phyloP scores from a whole-genome alignment of 371 early-diverging fungal species.

The Coemansia sp. region DNA sequence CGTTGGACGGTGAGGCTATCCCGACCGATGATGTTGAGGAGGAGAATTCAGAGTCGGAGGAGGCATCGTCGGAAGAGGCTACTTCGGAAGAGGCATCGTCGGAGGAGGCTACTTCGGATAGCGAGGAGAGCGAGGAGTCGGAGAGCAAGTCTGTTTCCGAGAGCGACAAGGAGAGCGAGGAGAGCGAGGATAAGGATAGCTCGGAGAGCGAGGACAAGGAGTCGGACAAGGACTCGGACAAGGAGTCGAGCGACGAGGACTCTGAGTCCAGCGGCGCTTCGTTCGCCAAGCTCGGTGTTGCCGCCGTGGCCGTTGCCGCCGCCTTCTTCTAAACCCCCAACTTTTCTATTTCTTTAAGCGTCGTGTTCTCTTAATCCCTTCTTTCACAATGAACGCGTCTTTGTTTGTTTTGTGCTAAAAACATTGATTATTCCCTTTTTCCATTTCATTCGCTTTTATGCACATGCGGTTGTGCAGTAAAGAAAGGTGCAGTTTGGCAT shows the following conservation, averaged over 20 bases:
- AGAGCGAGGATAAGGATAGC: neutral
- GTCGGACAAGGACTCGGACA: neutral
- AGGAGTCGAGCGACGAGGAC: neutral
- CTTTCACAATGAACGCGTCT: no score
- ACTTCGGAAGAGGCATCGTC: neutral
- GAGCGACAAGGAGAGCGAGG: neutral
- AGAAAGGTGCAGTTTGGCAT: no score
- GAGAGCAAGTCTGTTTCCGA: constrained; percentile 4
- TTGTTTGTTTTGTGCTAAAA: no score
- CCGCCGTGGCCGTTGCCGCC: constrained; percentile 33
- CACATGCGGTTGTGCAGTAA: no score
- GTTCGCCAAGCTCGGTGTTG: constrained; percentile 24
- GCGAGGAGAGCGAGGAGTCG: neutral
- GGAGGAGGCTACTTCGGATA: no score
- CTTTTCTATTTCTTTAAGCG: neutral
- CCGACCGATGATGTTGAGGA: constrained; percentile 16
- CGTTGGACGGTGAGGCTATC: constrained; percentile 41
- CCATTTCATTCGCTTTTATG: no score
- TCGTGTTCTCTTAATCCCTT: no score
- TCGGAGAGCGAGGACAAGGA: neutral
- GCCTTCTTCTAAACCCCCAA: constrained; percentile 29
- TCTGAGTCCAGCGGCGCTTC: constrained; percentile 17
- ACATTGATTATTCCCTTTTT: no score
- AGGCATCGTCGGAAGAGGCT: neutral
- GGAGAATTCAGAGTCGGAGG: neutral